These are phyloP conservation scores for Termitomyces sp. DNA, from an alignment of 768 basidiomycete genomes.

Conservation along the genomic window DNA sequence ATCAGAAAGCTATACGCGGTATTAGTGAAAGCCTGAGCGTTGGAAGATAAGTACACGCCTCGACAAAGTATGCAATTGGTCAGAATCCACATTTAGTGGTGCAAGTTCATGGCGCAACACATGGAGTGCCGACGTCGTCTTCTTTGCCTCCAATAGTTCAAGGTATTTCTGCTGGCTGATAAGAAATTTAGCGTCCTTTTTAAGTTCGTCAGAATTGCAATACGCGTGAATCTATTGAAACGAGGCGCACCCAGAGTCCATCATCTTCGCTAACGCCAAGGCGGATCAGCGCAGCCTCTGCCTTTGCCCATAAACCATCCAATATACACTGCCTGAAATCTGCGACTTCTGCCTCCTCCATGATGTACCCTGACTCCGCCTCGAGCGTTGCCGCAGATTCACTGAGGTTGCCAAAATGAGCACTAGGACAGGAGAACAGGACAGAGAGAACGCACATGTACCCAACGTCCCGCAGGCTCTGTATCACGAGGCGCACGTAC, in stretches of 20 bases:
- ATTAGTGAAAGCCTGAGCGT: constrained; percentile 3
- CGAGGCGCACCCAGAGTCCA: constrained; percentile 54
- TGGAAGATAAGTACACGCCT: constrained; percentile 46
- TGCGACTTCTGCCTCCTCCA: constrained; percentile 73
- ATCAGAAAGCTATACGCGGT: constrained; percentile 68
- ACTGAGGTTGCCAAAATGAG: constrained; percentile 32
- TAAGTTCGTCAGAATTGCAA: not conserved
- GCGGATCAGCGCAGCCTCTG: constrained; percentile 60
- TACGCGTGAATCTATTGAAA: not conserved
- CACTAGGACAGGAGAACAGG: constrained; percentile 8
- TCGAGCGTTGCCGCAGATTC: constrained; percentile 87
- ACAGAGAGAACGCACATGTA: constrained; percentile 44
- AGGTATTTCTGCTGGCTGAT: constrained; percentile 96
- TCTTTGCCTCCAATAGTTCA: constrained; percentile 79
- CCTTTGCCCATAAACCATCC: constrained; percentile 75
- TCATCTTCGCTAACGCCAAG: constrained; percentile 69
- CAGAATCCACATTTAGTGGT: constrained; percentile 71
- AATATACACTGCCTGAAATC: constrained; percentile 78
- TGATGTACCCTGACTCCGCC: constrained; percentile 86
- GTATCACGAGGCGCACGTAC: constrained; percentile 83
- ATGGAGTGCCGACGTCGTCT: constrained; percentile 75
- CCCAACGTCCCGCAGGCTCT: constrained; percentile 86
- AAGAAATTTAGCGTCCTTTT: constrained; percentile 75
- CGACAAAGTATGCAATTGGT: constrained; percentile 81
- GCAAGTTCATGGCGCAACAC: constrained; percentile 88